Evolutionary conservation across 2,329 filamentous ascomycete genomes (phyloP), one percentile per base, ranked within the genome.

Genomic region (Fusarium sp.): DNA sequence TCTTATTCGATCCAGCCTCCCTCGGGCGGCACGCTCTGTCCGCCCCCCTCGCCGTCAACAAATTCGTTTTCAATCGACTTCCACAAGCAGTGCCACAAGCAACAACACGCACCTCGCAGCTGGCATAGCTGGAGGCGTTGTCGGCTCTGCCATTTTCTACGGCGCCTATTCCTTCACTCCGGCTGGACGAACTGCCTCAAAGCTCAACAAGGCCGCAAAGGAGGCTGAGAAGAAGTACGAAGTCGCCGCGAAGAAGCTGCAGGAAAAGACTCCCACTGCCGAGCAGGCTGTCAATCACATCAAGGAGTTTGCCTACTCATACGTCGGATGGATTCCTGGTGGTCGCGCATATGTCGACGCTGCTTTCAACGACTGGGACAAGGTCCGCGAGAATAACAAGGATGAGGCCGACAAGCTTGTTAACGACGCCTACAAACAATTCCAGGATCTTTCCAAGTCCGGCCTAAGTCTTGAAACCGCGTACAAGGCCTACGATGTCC

Each of bases 261-360:
- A 91, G 72, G 82, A 91, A 64, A 86, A 87, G 53, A 89, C 92
- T 0, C 92, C 93, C 0, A 87, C 90, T 68, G 87, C 91, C 16
- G 92, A 93, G 71, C 87, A 93, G 80, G 92, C 92, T 1, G 84
- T 93, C 42, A 82, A 87, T 69, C 91, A 88, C 84, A 87, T 95
- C 69, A 90, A 90, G 77, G 84, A 90, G 66, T 90, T 91, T 14
- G 89, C 90, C 31, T 90, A 90, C 78, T 90, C 90, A 27, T 95
- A 95, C 78, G 91, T 92, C 3, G 85, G 84, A 4, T 93, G 92
- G 86, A 88, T 95, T 33, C 93, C 93, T 0, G 93, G 93, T 14
- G 92, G 91, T 3, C 88, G 88, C 33, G 83, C 86, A 55, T 94
- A 93, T 75, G 89, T 95, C 56, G 92, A 95, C 78, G 82, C 85